Conservation (phyloP, 768 basidiomycete genomes). For the Auricularia sp. region DNA sequence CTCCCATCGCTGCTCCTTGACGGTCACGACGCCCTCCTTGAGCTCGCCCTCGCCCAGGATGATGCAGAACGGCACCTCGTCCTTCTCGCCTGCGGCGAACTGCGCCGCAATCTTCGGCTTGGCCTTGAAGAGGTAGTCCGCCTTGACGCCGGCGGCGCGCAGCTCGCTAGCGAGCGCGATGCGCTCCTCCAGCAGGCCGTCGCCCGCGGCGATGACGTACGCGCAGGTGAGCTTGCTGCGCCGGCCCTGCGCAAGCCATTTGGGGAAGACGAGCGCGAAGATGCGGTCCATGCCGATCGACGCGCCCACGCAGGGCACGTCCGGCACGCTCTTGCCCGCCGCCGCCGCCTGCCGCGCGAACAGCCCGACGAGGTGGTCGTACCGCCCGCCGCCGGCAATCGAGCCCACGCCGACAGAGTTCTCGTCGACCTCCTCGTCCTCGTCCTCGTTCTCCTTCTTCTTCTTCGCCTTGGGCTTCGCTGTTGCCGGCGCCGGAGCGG, state of each 20-base stretch:
- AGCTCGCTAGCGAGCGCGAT: conserved; percentile 71
- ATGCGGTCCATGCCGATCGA: conserved; percentile 90
- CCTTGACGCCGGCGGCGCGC: conserved; percentile 82
- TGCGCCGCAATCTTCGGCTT: conserved; percentile 85
- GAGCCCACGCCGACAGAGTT: conserved; percentile 94
- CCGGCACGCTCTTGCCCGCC: conserved; percentile 38
- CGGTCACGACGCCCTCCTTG: conserved; percentile 70
- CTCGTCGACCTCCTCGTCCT: conserved; percentile 81
- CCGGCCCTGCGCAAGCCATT: conserved; percentile 69
- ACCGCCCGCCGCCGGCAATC: conserved; percentile 95
- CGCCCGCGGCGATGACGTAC: conserved; percentile 86
- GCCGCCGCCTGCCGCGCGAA: conserved; percentile 77
- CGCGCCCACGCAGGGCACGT: conserved; percentile 83
- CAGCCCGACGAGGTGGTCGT: conserved; percentile 89
- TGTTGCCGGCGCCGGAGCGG: conserved; percentile 15
- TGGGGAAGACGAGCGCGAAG: conserved; percentile 83
- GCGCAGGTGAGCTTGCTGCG: conserved; percentile 88
- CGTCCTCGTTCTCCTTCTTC: conserved; percentile 19
- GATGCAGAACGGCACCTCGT: conserved; percentile 87
- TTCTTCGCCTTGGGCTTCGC: conserved; percentile 29
- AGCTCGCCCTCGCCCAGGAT: conserved; percentile 86
- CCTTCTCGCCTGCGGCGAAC: conserved; percentile 82
- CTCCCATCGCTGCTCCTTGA: conserved; percentile 88
- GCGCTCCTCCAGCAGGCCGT: conserved; percentile 78
- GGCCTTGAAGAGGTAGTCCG: conserved; percentile 85